Conservation (phyloP, 1,284 basidiomycete species). For the Austroboletus olivaceoglutinosus region DNA sequence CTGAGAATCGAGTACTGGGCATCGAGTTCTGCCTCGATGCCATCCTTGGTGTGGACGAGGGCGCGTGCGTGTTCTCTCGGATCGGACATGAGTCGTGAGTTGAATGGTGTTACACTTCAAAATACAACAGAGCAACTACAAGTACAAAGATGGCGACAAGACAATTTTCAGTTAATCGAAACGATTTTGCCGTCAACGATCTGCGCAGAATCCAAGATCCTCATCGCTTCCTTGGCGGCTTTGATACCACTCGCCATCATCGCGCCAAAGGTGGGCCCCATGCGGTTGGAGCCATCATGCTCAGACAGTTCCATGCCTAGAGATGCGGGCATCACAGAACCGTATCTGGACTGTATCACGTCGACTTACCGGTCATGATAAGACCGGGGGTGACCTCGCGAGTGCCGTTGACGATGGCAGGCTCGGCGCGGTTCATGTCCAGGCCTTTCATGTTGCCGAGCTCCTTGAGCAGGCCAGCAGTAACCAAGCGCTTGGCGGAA, state of each 20-base stretch:
- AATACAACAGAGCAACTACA: neutral
- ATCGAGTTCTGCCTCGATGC: constrained; percentile 63
- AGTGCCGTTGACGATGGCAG: constrained; percentile 74
- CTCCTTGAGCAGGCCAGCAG: constrained; percentile 71
- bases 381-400: constrained; percentile 80
- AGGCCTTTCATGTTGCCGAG: constrained; percentile 80
- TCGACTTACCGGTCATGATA: constrained; percentile 63
- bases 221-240: constrained; percentile 73
- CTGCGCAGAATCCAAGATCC: constrained; percentile 56
- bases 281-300: constrained; percentile 78
- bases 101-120: too few species aligned
- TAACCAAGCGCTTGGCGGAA: constrained; percentile 79
- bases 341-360: neutral
- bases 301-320: constrained; percentile 83
- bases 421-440: constrained; percentile 78
- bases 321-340: constrained; percentile 3
- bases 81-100: constrained; percentile 10
- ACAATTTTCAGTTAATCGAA: constrained; percentile 35
- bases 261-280: constrained; percentile 80
- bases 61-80: constrained; percentile 53
- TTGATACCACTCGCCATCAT: constrained; percentile 82
- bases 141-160: neutral
- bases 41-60: constrained; percentile 61
- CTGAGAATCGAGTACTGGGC: constrained; percentile 60
- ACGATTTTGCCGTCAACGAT: constrained; percentile 69